These are phyloP conservation scores for Quercus variabilis DNA, from an alignment of 306 rosid genomes.

Conservation along the genomic window DNA sequence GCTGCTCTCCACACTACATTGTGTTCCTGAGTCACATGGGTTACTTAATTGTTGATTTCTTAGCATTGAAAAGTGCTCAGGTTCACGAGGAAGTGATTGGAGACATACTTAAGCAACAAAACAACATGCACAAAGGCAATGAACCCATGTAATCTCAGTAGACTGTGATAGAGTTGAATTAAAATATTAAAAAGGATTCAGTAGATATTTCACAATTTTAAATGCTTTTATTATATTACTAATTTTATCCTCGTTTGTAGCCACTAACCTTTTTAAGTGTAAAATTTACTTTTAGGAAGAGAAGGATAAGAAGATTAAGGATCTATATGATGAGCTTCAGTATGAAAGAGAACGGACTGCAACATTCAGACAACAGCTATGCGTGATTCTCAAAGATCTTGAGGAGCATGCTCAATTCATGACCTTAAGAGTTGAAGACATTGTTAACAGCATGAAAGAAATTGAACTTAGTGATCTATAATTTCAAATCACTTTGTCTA, in stretches of 20 bases:
- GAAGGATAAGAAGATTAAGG: slow-evolving; percentile 22
- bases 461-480: slow-evolving; percentile 18
- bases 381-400: slow-evolving; percentile 13
- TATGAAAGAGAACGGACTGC: slow-evolving; percentile 11
- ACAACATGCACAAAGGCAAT: neutral
- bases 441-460: slow-evolving; percentile 6
- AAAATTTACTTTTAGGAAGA: slow-evolving; percentile 2
- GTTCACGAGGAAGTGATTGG: neutral
- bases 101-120: neutral
- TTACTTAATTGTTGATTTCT: neutral
- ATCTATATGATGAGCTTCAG: slow-evolving; percentile 8
- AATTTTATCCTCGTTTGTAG: neutral
- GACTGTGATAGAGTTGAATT: neutral
- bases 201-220: neutral
- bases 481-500: neutral
- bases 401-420: slow-evolving; percentile 16
- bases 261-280: neutral
- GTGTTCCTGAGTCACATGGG: neutral
- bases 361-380: slow-evolving; percentile 6
- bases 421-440: slow-evolving; percentile 23
- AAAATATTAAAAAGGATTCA: neutral
- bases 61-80: neutral
- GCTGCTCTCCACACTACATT: too few relatives aligned
- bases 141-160: neutral
- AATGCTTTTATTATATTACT: neutral